Conservation (phyloP, 1,284 basidiomycete genomes). For the Porodaedalea pini region DNA sequence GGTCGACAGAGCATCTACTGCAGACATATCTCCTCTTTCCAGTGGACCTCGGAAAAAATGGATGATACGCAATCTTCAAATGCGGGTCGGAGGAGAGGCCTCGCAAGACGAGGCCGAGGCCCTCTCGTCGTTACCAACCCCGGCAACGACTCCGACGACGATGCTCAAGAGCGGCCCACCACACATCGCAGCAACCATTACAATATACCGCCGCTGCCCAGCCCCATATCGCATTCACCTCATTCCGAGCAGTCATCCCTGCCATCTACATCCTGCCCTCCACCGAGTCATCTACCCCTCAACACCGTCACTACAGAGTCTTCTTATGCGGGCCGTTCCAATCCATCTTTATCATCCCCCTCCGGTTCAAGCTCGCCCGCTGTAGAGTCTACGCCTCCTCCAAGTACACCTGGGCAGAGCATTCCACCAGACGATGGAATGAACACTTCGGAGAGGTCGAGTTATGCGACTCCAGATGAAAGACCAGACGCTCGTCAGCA, state of each 20-base stretch:
- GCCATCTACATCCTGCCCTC: slow-evolving; percentile 13
- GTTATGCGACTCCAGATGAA: slow-evolving; percentile 26
- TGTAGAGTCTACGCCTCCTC: slow-evolving; percentile 56
- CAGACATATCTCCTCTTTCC: not conserved
- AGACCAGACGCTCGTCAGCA: slow-evolving; percentile 13
- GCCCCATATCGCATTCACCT: slow-evolving; percentile 17
- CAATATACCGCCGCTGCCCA: slow-evolving; percentile 14
- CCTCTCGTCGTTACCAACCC: slow-evolving; percentile 23
- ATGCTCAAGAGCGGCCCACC: slow-evolving; percentile 4
- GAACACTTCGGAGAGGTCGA: slow-evolving; percentile 35
- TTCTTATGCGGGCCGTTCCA: slow-evolving; percentile 24
- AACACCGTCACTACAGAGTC: slow-evolving; percentile 2
- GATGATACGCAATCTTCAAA: slow-evolving; percentile 12
- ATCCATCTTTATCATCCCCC: slow-evolving; percentile 52
- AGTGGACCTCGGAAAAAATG: not conserved
- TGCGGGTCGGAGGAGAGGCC: slow-evolving; percentile 13
- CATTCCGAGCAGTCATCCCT: slow-evolving; percentile 17
- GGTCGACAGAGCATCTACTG: not conserved
- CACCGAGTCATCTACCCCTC: slow-evolving; percentile 16
- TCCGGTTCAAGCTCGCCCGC: slow-evolving; percentile 63
- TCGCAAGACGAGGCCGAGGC: slow-evolving; percentile 7
- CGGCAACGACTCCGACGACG: slow-evolving; percentile 22
- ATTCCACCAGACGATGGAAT: slow-evolving; percentile 38
- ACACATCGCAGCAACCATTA: slow-evolving; percentile 3
- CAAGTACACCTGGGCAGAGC: slow-evolving; percentile 56